Evolutionary conservation across 31 red algal genomes (phyloP), one percentile per base, ranked within the genome.

Genomic region (Endocladia muricata): DNA sequence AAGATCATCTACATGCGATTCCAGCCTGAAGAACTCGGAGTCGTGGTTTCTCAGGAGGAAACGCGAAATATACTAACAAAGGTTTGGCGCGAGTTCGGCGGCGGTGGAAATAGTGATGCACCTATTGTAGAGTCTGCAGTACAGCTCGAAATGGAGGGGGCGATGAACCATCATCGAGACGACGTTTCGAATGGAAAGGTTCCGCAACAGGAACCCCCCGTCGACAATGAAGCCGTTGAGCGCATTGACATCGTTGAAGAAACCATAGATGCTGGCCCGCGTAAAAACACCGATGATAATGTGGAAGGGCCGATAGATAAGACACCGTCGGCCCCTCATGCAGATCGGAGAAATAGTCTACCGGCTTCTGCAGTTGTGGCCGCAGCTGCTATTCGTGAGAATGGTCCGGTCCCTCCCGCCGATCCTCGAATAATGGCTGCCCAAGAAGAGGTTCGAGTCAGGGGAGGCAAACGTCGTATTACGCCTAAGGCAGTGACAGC

Each of bases 391-490:
- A 56, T 71, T 37, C 48, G 69, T 64, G 66, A 88, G 43, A 88
- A 88, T 43, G 77, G 77, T 17, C 78, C 83, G 22, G 82, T 84
- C 26, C 77, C 84, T 51, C 79, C 83, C 40, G 79, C 90, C 37
- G 84, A 82, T 41, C 79, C 76, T 23, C 64, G 75, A 23, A 35
- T 79, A 15, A 83, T 83, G 41, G 84, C 78, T 21, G 62, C 77
- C 59, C 93, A 95, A 51, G 54, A 66, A 4, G 93, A 95, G 59
- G 88, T 82, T 28, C 75, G 88, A 52, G 83, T 90, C 22, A 74
- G 81, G 52, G 94, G 88, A 21, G 94, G 94, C 23, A 91, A 92
- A 48, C 82, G 94, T 41, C 70, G 94, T 22, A 96, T 96, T 69
- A 96, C 90, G 32, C 94, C 94, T 4, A 74, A 72, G 35, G 47